A percentile compares a stretch with the other conserved stretches of the same genome.
phyloP scores from a whole-genome alignment of 1,284 basidiomycete species.

The Ganoderma leucocontextum region DNA sequence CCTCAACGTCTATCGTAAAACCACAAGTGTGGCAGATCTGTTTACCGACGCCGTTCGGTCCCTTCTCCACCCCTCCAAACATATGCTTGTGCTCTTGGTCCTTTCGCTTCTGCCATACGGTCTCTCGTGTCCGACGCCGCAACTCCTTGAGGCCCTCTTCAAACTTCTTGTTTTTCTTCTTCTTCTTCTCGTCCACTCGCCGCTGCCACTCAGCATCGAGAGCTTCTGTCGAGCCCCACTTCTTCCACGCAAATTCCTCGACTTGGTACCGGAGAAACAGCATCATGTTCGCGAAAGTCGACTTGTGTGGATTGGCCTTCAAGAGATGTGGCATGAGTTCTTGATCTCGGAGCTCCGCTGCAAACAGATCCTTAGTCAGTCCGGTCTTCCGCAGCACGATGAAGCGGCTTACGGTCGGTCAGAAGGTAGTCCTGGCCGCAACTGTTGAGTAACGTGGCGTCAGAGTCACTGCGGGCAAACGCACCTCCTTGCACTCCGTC shows the following conservation, averaged over 20 bases:
- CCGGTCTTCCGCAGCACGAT: not conserved
- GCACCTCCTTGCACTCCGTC: constrained; percentile 96
- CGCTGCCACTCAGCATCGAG: constrained; percentile 90
- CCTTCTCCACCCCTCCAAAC: constrained; percentile 69
- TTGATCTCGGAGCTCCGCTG: constrained; percentile 92
- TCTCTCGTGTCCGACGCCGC: constrained; percentile 86
- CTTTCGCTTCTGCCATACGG: constrained; percentile 87
- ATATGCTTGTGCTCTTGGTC: constrained; percentile 90
- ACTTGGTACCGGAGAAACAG: constrained; percentile 94
- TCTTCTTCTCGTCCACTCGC: constrained; percentile 85
- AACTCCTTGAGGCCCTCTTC: constrained; percentile 87
- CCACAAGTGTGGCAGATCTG: constrained; percentile 89
- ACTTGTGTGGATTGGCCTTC: constrained; percentile 96
- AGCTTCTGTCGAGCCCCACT: constrained; percentile 95
- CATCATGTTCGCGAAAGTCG: constrained; percentile 99
- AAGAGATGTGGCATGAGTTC: constrained; percentile 94
- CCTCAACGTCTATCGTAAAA: constrained; percentile 88
- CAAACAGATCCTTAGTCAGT: not conserved
- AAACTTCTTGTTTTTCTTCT: constrained; percentile 94
- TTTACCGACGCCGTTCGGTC: constrained; percentile 60
- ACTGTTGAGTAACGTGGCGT: not conserved
- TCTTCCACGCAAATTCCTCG: constrained; percentile 96
- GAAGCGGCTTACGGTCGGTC: constrained; percentile 74
- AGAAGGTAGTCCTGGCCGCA: constrained; percentile 82
- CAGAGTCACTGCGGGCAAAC: constrained; percentile 22